Conservation (phyloP, 2,329 filamentous ascomycete genomes). For the Aspergillus floridensis region DNA sequence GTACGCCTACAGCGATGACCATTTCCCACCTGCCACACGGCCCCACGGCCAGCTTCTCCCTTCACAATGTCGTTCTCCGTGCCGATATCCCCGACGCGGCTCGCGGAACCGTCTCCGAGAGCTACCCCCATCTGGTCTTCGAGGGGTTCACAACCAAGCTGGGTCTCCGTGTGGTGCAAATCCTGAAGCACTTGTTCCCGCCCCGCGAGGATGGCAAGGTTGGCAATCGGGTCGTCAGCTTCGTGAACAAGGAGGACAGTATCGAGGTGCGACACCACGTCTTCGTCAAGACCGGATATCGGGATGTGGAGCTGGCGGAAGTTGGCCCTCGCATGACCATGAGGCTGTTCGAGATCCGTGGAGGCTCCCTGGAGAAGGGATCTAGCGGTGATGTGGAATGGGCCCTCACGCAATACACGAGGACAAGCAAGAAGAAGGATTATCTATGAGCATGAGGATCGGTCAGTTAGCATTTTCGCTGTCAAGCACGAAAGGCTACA, state of each 20-base stretch:
- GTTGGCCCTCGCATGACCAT: conserved; percentile 97
- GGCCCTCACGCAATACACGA: conserved; percentile 92
- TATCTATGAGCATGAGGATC: conserved; percentile 61
- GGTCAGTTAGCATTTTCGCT: conserved; percentile 13
- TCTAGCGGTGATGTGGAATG: conserved; percentile 96
- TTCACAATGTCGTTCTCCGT: conserved; percentile 89
- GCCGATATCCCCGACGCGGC: conserved; percentile 89
- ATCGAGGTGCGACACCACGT: conserved; percentile 93
- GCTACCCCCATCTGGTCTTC: conserved; percentile 92
- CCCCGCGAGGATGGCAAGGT: conserved; percentile 82
- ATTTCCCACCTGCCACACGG: conserved; percentile 86
- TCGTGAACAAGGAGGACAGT: conserved; percentile 82
- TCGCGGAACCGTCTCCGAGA: conserved; percentile 84
- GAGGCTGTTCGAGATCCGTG: conserved; percentile 88
- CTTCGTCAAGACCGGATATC: conserved; percentile 88
- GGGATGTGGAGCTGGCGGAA: conserved; percentile 83
- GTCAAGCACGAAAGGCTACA: conserved; percentile 18
- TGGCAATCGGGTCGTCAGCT: conserved; percentile 85
- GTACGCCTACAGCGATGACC: conserved; percentile 85
- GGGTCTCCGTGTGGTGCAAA: conserved; percentile 79
- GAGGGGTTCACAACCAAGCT: conserved; percentile 84
- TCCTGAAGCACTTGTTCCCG: conserved; percentile 91
- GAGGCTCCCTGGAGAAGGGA: conserved; percentile 80
- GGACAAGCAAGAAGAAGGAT: conserved; percentile 92
- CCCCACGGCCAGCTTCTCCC: conserved; percentile 79